phyloP scores from a whole-genome alignment of 345 rosid genomes.

The Cochlearia excelsa region DNA sequence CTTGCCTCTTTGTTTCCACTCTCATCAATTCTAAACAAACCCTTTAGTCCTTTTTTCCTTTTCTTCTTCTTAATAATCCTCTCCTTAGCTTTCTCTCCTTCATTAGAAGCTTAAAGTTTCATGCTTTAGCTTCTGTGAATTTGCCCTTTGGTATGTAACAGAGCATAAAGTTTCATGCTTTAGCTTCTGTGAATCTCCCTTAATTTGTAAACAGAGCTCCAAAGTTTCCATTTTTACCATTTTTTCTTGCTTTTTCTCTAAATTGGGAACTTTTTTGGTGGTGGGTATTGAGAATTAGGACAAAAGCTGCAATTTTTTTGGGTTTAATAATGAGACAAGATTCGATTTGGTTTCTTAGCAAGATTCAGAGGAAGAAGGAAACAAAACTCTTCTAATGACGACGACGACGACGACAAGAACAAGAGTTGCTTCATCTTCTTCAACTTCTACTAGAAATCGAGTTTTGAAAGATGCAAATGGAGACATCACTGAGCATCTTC shows the following conservation, averaged over 20 bases:
- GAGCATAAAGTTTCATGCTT: not conserved
- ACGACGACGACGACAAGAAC: conserved; percentile 26
- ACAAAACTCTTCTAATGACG: conserved; percentile 53
- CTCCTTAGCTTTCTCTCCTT: too few relatives aligned
- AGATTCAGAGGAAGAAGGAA: conserved; percentile 34
- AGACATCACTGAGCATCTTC: conserved; percentile 87
- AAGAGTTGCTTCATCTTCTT: conserved; percentile 54
- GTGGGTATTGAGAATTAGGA: conserved; percentile 10
- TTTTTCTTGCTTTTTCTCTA: conserved; percentile 4
- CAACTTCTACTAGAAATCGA: conserved; percentile 46
- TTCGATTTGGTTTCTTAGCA: conserved; percentile 39
- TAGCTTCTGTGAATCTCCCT: conserved; percentile 1
- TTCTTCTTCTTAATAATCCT: not conserved
- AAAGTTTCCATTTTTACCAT: conserved; percentile 24
- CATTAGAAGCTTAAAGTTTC: too few relatives aligned
- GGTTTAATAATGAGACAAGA: conserved; percentile 39
- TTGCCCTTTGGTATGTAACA: too few relatives aligned
- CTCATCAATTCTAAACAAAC: conserved; percentile 2
- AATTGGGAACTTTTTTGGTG: conserved; percentile 1
- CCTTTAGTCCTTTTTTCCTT: not conserved
- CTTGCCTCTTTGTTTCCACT: conserved; percentile 21
- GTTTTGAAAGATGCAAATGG: conserved; percentile 91
- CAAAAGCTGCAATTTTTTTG: conserved; percentile 21
- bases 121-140: too few relatives aligned
- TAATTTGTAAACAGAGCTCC: conserved; percentile 14